Evolutionary conservation across 2,329 filamentous ascomycete genomes (phyloP).

Genomic region (Pseudogymnoascus sp.): DNA sequence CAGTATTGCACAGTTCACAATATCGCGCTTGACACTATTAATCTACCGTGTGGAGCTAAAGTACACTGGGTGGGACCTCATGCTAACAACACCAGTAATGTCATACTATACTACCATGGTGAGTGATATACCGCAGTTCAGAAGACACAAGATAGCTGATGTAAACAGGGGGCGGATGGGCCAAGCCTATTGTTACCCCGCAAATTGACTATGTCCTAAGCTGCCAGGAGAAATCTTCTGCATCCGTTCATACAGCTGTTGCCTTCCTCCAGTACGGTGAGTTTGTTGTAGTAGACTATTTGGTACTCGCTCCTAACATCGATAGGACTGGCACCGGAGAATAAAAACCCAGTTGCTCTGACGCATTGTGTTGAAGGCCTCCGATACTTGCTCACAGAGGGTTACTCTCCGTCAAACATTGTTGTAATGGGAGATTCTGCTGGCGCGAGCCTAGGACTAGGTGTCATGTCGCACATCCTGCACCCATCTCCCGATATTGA

Average conservation of each 20-base stretch:
- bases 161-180: not conserved
- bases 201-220: not conserved
- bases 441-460: constrained; percentile 39
- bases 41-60: not conserved
- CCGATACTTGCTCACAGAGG: not conserved
- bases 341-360: not conserved
- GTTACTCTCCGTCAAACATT: constrained; percentile 27
- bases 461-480: constrained; percentile 40
- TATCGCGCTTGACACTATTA: not conserved
- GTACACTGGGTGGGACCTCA: not conserved
- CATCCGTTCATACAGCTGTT: not conserved
- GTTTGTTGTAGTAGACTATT: not conserved
- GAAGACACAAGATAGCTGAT: not conserved
- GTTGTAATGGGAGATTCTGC: constrained; percentile 45
- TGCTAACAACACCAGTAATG: not conserved
- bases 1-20: not conserved
- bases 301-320: not conserved
- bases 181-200: not conserved
- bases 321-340: not conserved
- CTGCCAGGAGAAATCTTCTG: not conserved
- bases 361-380: not conserved
- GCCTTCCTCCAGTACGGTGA: not conserved
- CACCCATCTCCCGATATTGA: constrained; percentile 42
- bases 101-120: not conserved
- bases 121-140: not conserved